Evolutionary conservation across 192 early-diverging fungal species (phyloP), one percentile per base, ranked within the genome.

Genomic region (Gaertneriomyces semiglobifer): DNA sequence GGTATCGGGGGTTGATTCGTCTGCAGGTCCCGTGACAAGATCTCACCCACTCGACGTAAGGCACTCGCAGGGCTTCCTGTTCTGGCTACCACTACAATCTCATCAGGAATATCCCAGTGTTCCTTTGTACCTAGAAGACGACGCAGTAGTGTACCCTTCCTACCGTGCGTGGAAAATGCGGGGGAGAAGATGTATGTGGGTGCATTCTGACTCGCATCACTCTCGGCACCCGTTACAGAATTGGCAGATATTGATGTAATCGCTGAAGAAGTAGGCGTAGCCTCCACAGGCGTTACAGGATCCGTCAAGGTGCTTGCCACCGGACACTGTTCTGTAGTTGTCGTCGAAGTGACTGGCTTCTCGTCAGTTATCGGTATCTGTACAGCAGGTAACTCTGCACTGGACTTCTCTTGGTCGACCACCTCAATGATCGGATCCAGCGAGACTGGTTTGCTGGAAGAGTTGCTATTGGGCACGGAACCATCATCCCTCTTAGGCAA

Each of bases 101-200:
- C 68, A n/a, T 70, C 60, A 8, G 66, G 66, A 40, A 68, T 56
- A 40, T 70, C 68, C 43, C 41, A 16, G 11, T 48, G 6, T 7
- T 55, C 44, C 19, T 59, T 8, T 45, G 41, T 58, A 57, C 55
- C 38, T 39, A 72, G 66, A 6, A 72, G n/a, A 11, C 70, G 63
- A 25, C 60, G 43, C 14, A 72, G 38, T 11, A 72, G 56, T 3
- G 63, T 72, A 39, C 66, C 12, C 38, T 72, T 65, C n/a, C 70
- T 53, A 14, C 63, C 70, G 25, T 7, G 56, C 10, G 63, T 72
- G 33, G 70, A 67, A 57, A 70, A 70, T 38, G 60, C 60, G 1
- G 60, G 60, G 45, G 60, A 63, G 43, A 63, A 70, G 18, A 70
- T 70, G 40, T 70, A 70, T 11, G 70, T 71, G 20, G 70, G 40